phyloP scores from a whole-genome alignment of 208 protist species.

The Trypanosoma avium region DNA sequence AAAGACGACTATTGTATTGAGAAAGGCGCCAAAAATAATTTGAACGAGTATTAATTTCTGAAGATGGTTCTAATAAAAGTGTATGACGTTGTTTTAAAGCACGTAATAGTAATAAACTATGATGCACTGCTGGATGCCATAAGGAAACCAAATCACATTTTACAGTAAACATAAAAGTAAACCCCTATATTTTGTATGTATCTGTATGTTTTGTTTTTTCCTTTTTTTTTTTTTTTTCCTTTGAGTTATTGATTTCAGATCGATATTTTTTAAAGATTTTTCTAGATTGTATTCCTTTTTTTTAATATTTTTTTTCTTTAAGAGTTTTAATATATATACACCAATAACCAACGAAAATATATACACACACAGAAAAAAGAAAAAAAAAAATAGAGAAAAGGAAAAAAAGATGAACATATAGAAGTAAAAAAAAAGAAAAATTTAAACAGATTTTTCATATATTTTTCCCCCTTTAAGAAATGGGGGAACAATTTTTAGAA shows the following conservation, averaged over 20 bases:
- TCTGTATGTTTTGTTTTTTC: no score
- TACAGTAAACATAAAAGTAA: conserved; percentile 53
- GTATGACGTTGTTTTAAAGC: conserved; percentile 67
- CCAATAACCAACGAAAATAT: background rate
- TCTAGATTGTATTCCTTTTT: conserved; percentile 3
- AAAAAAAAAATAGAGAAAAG: conserved; percentile 2
- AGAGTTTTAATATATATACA: no score
- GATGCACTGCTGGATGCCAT: conserved; percentile 77
- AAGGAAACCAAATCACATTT: conserved; percentile 44
- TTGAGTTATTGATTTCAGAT: no score
- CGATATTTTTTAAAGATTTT: no score
- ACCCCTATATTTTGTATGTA: no score
- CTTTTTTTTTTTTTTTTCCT: no score
- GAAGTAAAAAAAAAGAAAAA: background rate
- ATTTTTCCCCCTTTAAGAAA: no score
- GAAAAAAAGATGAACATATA: background rate
- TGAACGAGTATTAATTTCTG: no score
- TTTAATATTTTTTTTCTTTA: background rate
- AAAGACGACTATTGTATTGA: conserved; percentile 1
- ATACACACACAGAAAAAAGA: background rate
- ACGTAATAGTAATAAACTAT: conserved; percentile 70
- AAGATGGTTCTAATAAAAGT: conserved; percentile 35
- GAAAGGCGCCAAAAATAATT: conserved; percentile 22
- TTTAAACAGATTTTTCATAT: background rate
- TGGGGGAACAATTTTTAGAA: background rate